Evolutionary conservation across 768 basidiomycete genomes (phyloP).

Genomic region (Trametes meyenii): DNA sequence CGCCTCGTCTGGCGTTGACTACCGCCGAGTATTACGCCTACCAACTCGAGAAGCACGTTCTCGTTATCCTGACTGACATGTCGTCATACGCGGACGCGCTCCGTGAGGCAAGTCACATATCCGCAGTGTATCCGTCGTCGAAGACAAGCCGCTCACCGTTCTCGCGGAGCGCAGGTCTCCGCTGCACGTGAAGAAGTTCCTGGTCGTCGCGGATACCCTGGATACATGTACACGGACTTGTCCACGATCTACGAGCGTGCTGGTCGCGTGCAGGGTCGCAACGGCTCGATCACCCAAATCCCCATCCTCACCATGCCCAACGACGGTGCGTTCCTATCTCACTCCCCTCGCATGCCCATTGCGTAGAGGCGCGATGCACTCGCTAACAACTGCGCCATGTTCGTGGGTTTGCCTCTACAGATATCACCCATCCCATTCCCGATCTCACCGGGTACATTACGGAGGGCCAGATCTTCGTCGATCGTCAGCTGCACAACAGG

Average conservation of each 20-base stretch:
- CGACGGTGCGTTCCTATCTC: constrained; percentile 66
- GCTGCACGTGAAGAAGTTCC: constrained; percentile 99
- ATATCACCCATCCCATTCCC: constrained; percentile 99
- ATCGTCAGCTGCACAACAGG: constrained; percentile 94
- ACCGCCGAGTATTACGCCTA: constrained; percentile 99
- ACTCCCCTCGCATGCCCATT: not conserved
- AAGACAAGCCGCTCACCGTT: constrained; percentile 7
- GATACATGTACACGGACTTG: constrained; percentile 99
- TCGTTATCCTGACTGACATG: constrained; percentile 99
- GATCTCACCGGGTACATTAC: constrained; percentile 99
- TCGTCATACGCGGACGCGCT: constrained; percentile 96
- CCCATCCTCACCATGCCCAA: constrained; percentile 99
- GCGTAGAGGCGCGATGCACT: not conserved
- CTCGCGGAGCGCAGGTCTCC: constrained; percentile 64
- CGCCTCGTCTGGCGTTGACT: constrained; percentile 95
- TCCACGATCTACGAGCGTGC: constrained; percentile 99
- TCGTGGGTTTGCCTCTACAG: constrained; percentile 43
- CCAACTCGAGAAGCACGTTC: constrained; percentile 98
- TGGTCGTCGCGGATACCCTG: constrained; percentile 97
- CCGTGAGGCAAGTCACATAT: constrained; percentile 70
- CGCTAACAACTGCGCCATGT: not conserved
- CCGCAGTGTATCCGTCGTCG: constrained; percentile 6
- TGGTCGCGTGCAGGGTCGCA: constrained; percentile 95
- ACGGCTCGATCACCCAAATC: constrained; percentile 99
- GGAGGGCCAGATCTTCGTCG: constrained; percentile 98